Conservation (phyloP, 306 rosid species). For the Abrus pulchellus region DNA sequence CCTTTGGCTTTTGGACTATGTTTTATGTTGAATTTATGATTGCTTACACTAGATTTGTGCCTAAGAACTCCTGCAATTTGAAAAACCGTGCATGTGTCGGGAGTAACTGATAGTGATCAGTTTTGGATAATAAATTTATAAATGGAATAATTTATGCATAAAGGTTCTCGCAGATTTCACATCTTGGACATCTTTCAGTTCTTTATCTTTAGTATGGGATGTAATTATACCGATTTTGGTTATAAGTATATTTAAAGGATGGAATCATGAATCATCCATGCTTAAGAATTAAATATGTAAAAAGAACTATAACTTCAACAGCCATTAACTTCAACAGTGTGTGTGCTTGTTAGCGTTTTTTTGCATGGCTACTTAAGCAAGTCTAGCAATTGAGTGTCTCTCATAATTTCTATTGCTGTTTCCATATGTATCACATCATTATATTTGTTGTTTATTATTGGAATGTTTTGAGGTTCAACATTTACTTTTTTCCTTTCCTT, state of each 20-base stretch:
- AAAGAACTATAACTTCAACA: conserved; percentile 17
- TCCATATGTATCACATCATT: background rate
- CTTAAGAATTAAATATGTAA: background rate
- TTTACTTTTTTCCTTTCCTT: background rate
- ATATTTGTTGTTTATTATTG: background rate
- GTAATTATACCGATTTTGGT: background rate
- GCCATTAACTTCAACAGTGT: conserved; percentile 25
- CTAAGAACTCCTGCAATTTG: conserved; percentile 20
- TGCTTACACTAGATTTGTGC: conserved; percentile 9
- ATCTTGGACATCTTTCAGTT: background rate
- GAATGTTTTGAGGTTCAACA: conserved; percentile 12
- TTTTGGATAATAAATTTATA: conserved; percentile 6
- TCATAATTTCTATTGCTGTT: conserved; percentile 15
- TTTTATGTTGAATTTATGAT: conserved; percentile 8
- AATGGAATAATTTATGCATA: conserved; percentile 10
- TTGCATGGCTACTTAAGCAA: conserved; percentile 15
- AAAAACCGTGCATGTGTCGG: background rate
- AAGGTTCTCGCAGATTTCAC: conserved; percentile 10
- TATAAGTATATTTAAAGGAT: background rate
- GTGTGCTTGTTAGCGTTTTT: conserved; percentile 11
- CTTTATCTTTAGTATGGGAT: conserved; percentile 13
- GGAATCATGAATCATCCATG: conserved; percentile 9
- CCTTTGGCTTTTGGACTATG: conserved; percentile 4
- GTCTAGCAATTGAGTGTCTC: background rate
- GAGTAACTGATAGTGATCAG: background rate